Conservation (phyloP, 192 early-diverging fungal species). For the Backusella australiensis region DNA sequence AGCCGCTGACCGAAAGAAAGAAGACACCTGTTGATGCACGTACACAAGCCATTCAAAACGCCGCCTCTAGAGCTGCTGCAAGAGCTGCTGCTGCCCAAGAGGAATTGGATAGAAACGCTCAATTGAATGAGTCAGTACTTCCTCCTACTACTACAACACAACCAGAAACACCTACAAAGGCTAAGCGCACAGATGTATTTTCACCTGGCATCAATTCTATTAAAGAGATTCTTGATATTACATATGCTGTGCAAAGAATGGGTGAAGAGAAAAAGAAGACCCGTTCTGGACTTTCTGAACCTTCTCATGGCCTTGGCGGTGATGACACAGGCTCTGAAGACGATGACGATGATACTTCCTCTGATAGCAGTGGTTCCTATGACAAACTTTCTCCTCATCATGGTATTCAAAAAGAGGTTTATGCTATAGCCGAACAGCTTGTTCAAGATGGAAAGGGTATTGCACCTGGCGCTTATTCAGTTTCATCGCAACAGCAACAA, state of each 20-base stretch:
- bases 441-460: slow-evolving; percentile 17
- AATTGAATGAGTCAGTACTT: not conserved
- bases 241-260: slow-evolving; percentile 76
- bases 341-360: slow-evolving; percentile 6
- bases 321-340: slow-evolving; percentile 13
- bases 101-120: not conserved
- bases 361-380: not conserved
- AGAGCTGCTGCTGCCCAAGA: not conserved
- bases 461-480: slow-evolving; percentile 15
- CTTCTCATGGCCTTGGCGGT: slow-evolving; percentile 9
- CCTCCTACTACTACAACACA: not conserved
- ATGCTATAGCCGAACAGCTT: slow-evolving; percentile 28
- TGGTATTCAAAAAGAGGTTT: slow-evolving; percentile 16
- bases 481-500: not conserved
- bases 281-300: not conserved
- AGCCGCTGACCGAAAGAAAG: not conserved
- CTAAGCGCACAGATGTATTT: slow-evolving; percentile 50
- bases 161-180: slow-evolving; percentile 25
- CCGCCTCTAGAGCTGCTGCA: slow-evolving; percentile 3
- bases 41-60: slow-evolving; percentile 17
- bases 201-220: slow-evolving; percentile 53
- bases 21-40: not conserved
- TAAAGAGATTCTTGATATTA: slow-evolving; percentile 74
- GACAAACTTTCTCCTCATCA: not conserved
- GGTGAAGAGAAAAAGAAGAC: slow-evolving; percentile 54